These are phyloP conservation scores for Candida broadrunensis DNA, from an alignment of 805 yeast species.

Conservation along the genomic window DNA sequence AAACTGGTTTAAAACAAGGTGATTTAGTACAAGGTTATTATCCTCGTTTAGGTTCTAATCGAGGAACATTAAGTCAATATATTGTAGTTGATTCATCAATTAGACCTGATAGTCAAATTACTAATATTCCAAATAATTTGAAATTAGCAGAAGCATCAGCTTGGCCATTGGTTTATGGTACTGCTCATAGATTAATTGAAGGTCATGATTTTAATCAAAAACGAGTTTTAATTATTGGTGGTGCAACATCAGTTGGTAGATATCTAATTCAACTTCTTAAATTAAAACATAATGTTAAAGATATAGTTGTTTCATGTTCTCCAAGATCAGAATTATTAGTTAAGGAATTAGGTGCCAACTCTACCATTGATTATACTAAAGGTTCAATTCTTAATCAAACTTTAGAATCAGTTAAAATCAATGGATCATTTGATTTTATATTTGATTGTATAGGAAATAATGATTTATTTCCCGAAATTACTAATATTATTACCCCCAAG, in stretches of 20 bases:
- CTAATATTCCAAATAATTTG: conserved; percentile 43
- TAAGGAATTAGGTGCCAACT: conserved; percentile 53
- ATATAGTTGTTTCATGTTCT: conserved; percentile 59
- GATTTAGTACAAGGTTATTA: conserved; percentile 27
- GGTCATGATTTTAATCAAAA: conserved; percentile 36
- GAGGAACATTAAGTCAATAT: conserved; percentile 50
- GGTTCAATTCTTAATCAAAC: conserved; percentile 24
- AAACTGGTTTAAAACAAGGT: conserved; percentile 19
- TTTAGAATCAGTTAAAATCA: conserved; percentile 28
- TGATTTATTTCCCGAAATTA: conserved; percentile 44
- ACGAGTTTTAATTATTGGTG: conserved; percentile 66
- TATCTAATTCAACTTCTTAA: conserved; percentile 54
- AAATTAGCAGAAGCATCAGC: conserved; percentile 60
- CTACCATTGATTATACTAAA: conserved; percentile 53
- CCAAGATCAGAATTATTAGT: conserved; percentile 44
- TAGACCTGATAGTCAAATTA: conserved; percentile 10
- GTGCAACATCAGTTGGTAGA: conserved; percentile 67
- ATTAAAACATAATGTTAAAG: conserved; percentile 45
- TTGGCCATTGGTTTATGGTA: conserved; percentile 60
- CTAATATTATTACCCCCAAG: conserved; percentile 34
- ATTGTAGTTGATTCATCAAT: conserved; percentile 32
- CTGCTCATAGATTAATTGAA: conserved; percentile 49
- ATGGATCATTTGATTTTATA: conserved; percentile 53
- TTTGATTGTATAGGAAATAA: conserved; percentile 64
- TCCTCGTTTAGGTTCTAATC: conserved; percentile 11